phyloP scores from a whole-genome alignment of 371 early-diverging fungal species.

The Mucor irregularis region DNA sequence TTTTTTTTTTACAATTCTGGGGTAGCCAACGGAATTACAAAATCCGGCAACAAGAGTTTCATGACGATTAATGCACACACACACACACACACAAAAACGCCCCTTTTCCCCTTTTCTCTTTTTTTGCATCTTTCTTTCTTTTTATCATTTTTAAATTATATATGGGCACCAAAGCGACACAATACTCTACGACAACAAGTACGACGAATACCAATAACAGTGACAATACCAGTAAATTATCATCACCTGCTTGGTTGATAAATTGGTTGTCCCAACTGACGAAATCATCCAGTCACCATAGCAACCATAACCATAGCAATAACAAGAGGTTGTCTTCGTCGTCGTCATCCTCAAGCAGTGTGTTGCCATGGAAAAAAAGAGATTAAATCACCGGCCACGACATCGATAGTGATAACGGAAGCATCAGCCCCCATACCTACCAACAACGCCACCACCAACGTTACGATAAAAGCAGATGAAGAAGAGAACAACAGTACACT shows the following conservation, averaged over 20 bases:
- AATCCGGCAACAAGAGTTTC: too few relatives aligned
- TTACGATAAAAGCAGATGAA: background rate
- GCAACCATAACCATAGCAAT: background rate
- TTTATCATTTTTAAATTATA: background rate
- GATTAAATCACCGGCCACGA: background rate
- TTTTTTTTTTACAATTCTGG: slow-evolving; percentile 4
- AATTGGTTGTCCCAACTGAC: slow-evolving; percentile 22
- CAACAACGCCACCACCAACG: background rate
- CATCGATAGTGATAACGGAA: background rate
- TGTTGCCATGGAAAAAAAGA: slow-evolving; percentile 4
- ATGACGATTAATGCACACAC: background rate
- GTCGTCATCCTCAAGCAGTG: background rate
- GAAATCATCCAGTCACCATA: background rate
- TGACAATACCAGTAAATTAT: background rate
- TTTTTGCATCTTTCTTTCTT: background rate
- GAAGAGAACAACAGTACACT: background rate
- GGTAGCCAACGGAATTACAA: too few relatives aligned
- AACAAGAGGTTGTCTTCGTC: too few relatives aligned
- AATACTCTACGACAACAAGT: too few relatives aligned
- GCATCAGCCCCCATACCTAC: too few relatives aligned
- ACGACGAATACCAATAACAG: background rate
- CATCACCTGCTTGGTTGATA: slow-evolving; percentile 11
- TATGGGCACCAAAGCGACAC: slow-evolving; percentile 5
- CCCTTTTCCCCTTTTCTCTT: slow-evolving; percentile 2
- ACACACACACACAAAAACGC: background rate